A percentile compares a stretch with the other conserved stretches of the same genome.
Evolutionary conservation across 306 rosid genomes (phyloP).

Genomic region (Macrotyloma uniflorum): DNA sequence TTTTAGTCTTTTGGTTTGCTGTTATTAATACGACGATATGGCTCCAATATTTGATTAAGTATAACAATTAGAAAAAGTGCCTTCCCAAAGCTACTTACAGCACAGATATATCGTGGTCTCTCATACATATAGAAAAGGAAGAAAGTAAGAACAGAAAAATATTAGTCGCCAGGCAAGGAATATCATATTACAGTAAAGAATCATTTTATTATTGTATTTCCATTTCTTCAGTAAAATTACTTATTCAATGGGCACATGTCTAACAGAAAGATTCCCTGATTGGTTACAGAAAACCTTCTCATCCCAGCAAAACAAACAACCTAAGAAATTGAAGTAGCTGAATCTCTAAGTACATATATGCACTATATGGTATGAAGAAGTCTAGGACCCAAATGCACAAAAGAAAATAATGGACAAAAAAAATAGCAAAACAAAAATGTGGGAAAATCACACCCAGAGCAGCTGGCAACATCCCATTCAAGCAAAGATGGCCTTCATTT

Average conservation of each 20-base stretch:
- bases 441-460: conserved; percentile 46
- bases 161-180: conserved; percentile 16
- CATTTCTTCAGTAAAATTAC: conserved; percentile 33
- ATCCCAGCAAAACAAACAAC: conserved; percentile 43
- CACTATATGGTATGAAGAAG: conserved; percentile 50
- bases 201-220: conserved; percentile 49
- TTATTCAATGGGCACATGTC: conserved; percentile 43
- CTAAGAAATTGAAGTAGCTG: conserved; percentile 47
- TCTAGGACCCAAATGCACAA: conserved; percentile 41
- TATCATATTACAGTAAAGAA: conserved; percentile 59
- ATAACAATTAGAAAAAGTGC: not conserved
- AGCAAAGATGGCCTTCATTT: conserved; percentile 46
- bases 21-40: not conserved
- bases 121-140: not conserved
- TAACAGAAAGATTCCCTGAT: conserved; percentile 37
- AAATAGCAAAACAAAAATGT: conserved; percentile 39
- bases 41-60: not conserved
- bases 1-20: no score
- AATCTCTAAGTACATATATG: conserved; percentile 60
- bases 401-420: conserved; percentile 31
- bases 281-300: conserved; percentile 40
- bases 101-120: not conserved
- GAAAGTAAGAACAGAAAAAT: not conserved
- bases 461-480: conserved; percentile 44
- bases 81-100: not conserved